These are phyloP conservation scores for Ananas comosus DNA, from an alignment of 176 grass and related monocot genomes.

Conservation along the genomic window DNA sequence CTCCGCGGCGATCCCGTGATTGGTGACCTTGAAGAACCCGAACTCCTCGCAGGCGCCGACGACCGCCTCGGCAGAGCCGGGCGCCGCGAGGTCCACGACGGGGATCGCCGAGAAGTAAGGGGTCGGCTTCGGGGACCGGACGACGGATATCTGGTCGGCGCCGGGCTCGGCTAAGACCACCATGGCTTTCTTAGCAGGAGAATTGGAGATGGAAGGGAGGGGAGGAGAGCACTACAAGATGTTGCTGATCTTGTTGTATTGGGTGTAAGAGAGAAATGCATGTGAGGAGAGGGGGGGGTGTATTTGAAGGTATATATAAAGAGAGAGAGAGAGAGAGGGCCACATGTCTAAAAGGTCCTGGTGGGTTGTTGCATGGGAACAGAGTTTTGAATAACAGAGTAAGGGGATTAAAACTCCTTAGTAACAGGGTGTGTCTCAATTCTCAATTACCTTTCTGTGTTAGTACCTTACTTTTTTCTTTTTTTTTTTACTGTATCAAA, in stretches of 20 bases:
- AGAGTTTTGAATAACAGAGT: not conserved
- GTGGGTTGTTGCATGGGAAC: not conserved
- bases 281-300: no score
- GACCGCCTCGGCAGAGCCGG: conserved; percentile 18
- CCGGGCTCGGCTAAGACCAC: conserved; percentile 42
- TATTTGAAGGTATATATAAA: not conserved
- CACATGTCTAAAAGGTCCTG: not conserved
- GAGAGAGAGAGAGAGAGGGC: not conserved
- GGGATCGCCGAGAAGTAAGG: conserved; percentile 23
- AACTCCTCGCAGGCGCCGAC: conserved; percentile 43
- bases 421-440: no score
- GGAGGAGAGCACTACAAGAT: no score
- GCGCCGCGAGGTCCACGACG: conserved; percentile 29
- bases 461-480: no score
- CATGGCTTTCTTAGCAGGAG: conserved; percentile 19
- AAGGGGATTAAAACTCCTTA: no score
- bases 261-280: no score
- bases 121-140: conserved; percentile 17
- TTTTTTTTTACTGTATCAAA: no score
- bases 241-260: no score
- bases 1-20: conserved; percentile 34
- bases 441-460: no score
- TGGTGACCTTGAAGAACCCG: conserved; percentile 57
- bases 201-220: not conserved
- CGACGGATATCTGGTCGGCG: conserved; percentile 50